Base-by-base conservation (phyloP, 805 yeast species). In the Yueomyces sinensis region DNA sequence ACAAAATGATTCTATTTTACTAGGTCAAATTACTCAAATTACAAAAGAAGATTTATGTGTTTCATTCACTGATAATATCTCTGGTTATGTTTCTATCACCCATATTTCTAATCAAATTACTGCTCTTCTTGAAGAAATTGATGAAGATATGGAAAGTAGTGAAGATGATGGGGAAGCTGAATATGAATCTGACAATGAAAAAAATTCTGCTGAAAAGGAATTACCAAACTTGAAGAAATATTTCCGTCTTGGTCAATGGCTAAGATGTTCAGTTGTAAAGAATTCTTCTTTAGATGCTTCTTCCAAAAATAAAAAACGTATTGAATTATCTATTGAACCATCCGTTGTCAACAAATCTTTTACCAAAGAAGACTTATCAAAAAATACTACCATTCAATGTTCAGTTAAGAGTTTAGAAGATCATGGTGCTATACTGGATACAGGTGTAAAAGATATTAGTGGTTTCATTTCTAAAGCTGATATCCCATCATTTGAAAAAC, bases 331-430 rank as follows among this genome's bases (percentile, higher is more conserved):
- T 9, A 64, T 82, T 30, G 91, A 82, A 49, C 94, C 96, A 6
- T 65, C 70, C 32, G 60, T 61, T 30, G 83, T 81, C 11, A 91
- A 91, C 50, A n/a, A n/a, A n/a, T 62, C 66, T 16, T 59, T 86
- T 37, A 68, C 62, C 7, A 70, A 63, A 4, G 86, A 77, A 31
- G 96, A 86, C 52, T 57, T 82, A 32, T 58, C 63, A 5, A 84
- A 83, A 30, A 65, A 71, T 38, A 34, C 52, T 13, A 51, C 79
- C 4, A 51, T 91, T 2, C 98, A 91, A 58, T 87, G 76, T 17
- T 65, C 82, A 2, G 74, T 91, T 17, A 68, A 66, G 41, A 78
- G 93, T 32, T 59, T 82, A 17, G 97, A 91, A 65, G 99, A 91
- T 54, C 95, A 84, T 54, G 98, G 98, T 59, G 70, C 75, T 17